These are phyloP conservation scores for Erigeron canadensis DNA, from an alignment of 129 eudicot genomes.

Conservation along the genomic window DNA sequence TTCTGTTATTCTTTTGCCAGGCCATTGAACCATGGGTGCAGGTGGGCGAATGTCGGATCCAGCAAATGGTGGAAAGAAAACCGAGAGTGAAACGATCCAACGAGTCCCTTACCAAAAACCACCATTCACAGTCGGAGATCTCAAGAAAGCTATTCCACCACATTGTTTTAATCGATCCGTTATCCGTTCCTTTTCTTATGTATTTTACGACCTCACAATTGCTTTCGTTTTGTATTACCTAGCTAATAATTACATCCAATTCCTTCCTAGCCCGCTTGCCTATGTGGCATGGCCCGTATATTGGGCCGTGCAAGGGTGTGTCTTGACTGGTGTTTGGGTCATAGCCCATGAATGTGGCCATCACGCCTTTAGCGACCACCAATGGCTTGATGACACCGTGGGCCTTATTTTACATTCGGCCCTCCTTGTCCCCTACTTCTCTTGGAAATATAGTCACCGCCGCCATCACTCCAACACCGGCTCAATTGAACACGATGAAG, in stretches of 20 bases:
- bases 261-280: conserved; percentile 46
- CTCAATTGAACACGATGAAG: conserved; percentile 62
- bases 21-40: conserved; percentile 60
- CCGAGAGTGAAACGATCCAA: conserved; percentile 36
- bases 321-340: conserved; percentile 70
- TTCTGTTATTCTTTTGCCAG: conserved; percentile 21
- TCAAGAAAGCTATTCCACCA: conserved; percentile 67
- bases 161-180: conserved; percentile 64
- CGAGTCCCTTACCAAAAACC: conserved; percentile 54
- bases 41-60: conserved; percentile 58
- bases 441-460: conserved; percentile 69
- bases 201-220: conserved; percentile 50
- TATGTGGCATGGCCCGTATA: conserved; percentile 58
- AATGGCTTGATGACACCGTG: conserved; percentile 69
- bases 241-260: conserved; percentile 47
- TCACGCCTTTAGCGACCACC: conserved; percentile 68
- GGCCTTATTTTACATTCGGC: conserved; percentile 60
- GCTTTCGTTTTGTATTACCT: conserved; percentile 47
- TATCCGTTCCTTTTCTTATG: conserved; percentile 56
- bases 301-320: conserved; percentile 51
- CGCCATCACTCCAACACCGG: conserved; percentile 78
- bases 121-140: conserved; percentile 55
- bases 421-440: conserved; percentile 60
- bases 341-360: conserved; percentile 74
- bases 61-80: conserved; percentile 33